These are phyloP conservation scores for Calonectria ilicicola DNA, from an alignment of 2,329 filamentous ascomycete species.

Conservation along the genomic window DNA sequence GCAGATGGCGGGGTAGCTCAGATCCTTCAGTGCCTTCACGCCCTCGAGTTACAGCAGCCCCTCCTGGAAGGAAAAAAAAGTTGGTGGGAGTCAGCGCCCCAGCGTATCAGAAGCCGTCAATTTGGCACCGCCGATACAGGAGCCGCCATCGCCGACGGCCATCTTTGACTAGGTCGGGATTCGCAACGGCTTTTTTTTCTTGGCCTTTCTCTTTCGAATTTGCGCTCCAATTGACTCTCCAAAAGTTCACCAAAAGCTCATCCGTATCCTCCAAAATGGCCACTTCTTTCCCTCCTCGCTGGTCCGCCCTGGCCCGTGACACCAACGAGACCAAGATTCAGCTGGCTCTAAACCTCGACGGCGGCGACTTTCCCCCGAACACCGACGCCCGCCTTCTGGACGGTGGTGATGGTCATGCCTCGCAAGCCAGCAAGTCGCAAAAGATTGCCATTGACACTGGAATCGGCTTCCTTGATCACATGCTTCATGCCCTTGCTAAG, in stretches of 20 bases:
- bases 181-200: conserved; percentile 13
- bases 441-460: conserved; percentile 90
- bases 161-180: conserved; percentile 7
- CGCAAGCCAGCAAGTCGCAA: conserved; percentile 86
- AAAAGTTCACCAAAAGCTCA: too few relatives aligned
- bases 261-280: conserved; percentile 36
- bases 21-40: conserved; percentile 22
- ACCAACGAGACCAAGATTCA: conserved; percentile 99
- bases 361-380: conserved; percentile 79
- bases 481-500: conserved; percentile 96
- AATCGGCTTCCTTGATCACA: conserved; percentile 98
- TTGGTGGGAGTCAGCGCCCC: conserved; percentile 17
- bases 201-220: neutral
- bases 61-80: conserved; percentile 31
- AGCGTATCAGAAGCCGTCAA: conserved; percentile 42
- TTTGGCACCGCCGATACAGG: conserved; percentile 47
- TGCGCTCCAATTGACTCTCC: conserved; percentile 26
- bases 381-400: conserved; percentile 68
- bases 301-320: conserved; percentile 83
- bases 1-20: conserved; percentile 46
- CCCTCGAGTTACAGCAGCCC: conserved; percentile 24
- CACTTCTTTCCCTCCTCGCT: conserved; percentile 62
- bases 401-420: conserved; percentile 76
- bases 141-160: conserved; percentile 28
- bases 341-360: conserved; percentile 92